Evolutionary conservation across 352 stramenopile genomes (phyloP), one percentile per base, ranked within the genome.

Genomic region (Phytophthora pseudosyringae): DNA sequence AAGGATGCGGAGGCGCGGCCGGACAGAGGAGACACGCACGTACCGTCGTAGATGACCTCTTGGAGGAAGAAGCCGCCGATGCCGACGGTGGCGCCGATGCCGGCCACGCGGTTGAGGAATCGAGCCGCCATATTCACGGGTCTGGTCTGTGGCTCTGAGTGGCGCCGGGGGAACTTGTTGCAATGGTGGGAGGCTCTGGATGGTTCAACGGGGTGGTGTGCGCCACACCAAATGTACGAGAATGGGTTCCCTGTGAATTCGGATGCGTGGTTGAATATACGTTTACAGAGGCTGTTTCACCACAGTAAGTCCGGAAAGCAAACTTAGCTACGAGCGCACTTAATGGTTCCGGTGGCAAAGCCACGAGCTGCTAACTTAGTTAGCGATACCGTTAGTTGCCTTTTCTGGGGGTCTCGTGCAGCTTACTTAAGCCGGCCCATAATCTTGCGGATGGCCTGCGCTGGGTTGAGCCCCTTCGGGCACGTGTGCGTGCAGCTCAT

Each of bases 401-500:
- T 62, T 51, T 56, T 58, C 21, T 21, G 21, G 21, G 48, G 12
- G 25, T 15, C 44, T 38, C 6, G 28, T 49, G 33, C 21, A 2
- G 2, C 21, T 21, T 21, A 21, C 16, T 62, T 56, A 15, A 69
- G 52, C 8, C 39, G 28, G 3, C 44, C 61, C 45, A 64, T 56
- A 44, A 60, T 41, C 44, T 69, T 92, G 49, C 90, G 96, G 77
- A 99, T 99, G 47, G 97, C 97, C 65, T 97, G 94, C 41, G 96
- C 97, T 5, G 98, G 98, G 84, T 99, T 99, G 57, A 99, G 92
- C 60, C 98, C 94, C 90, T 99, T 99, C 5, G 97, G 98, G 82
- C 97, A 99, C 41, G 97, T 98, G 73, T 98, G 98, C 60, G 94
- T 98, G 88, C 97, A 99, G 89, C 99, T 99, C 97, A 99, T 99